Evolutionary conservation across 805 yeast genomes (phyloP), one percentile per base, ranked within the genome.

Genomic region (Hanseniaspora opuntiae): DNA sequence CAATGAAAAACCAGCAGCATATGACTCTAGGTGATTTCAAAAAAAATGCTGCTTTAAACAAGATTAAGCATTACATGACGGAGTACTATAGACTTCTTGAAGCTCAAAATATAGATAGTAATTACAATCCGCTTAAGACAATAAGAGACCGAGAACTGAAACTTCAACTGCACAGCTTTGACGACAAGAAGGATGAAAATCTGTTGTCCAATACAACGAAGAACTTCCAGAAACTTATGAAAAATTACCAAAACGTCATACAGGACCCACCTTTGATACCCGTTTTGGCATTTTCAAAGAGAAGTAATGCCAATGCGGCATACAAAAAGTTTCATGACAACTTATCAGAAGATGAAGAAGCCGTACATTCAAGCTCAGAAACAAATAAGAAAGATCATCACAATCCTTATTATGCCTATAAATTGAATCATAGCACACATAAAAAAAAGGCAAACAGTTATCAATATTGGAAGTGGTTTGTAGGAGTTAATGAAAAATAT

Each of bases 51-150:
- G 44, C 50, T 16, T 19, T 47, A 10, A 38, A 40, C 25, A 40
- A 51, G 19, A 66, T 65, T 1, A 57, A 64, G 39, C 61, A 62
- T 28, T 66, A 66, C 59, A 56, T 81, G 10, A 76, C 74, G 30
- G 66, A 73, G 55, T 78, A 76, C 60, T 81, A 78, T 60, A 63
- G 68, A 16, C 68, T 72, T 49, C 56, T 80, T 30, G 78, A 74
- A 57, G 65, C 74, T 55, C 66, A 68, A 25, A 67, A 72, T 36
- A 67, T 66, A 10, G 86, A 81, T 54, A 85, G 82, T 2, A 74
- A 77, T 3, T 87, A 81, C 69, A 87, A 87, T 62, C 96, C 96
- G 3, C 68, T 87, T 44, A 95, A 86, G 65, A 74, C 81, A n/a
- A 78, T 87, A 28, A 69, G 96, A 54, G 83, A 86, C 65, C 72